phyloP scores from a whole-genome alignment of 225 moss, liverwort and hornwort genomes.

The Pseudisothecium myosuroides region DNA sequence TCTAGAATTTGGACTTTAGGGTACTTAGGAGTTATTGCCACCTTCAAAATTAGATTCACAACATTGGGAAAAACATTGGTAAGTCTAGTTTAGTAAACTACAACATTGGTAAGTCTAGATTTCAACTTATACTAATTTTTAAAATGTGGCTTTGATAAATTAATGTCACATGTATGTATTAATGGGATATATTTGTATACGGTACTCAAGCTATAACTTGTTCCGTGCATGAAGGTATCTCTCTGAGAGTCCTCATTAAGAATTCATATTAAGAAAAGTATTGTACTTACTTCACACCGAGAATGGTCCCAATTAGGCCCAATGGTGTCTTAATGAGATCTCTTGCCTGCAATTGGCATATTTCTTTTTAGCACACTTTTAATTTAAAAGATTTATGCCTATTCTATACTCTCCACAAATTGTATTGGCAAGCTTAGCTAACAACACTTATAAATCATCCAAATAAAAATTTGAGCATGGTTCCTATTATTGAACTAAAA shows the following conservation, averaged over 20 bases:
- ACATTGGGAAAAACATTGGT: no score
- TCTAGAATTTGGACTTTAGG: background rate
- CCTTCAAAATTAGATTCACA: background rate
- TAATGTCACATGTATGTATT: fast-evolving
- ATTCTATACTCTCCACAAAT: fast-evolving
- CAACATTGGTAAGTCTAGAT: no score
- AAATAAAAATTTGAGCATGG: no score
- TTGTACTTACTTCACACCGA: slow-evolving; percentile 10
- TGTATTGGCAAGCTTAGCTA: fast-evolving
- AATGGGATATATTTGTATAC: background rate
- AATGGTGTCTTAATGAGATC: slow-evolving; percentile 8
- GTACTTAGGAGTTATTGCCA: fast-evolving
- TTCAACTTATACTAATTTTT: background rate
- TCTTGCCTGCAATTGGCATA: background rate
- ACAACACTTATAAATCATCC: background rate
- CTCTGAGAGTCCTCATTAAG: fast-evolving
- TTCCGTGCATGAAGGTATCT: background rate
- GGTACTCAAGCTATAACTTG: fast-evolving
- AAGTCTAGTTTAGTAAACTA: background rate
- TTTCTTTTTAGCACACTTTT: background rate
- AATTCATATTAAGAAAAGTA: background rate
- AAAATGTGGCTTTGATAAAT: background rate
- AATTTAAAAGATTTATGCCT: background rate
- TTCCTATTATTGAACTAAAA: background rate
- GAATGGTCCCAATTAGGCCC: slow-evolving; percentile 2